Evolutionary conservation across 352 stramenopile species (phyloP).

Genomic region (Phytophthora sp.): DNA sequence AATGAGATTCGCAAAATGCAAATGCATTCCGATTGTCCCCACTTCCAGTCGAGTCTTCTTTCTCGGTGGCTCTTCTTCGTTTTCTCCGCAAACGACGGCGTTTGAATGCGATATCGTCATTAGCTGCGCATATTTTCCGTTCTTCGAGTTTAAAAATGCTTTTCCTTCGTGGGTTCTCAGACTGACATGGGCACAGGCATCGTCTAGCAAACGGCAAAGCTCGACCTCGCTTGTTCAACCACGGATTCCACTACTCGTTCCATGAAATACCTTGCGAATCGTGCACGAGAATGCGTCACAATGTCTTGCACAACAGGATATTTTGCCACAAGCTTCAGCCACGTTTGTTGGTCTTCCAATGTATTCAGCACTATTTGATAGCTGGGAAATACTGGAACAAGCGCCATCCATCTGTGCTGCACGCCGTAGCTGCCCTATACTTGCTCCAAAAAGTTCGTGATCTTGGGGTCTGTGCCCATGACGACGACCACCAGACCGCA

Average conservation of each 20-base stretch:
- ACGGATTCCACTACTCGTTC: neutral
- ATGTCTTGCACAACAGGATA: slow-evolving; percentile 11
- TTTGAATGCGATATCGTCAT: no score
- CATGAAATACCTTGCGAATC: slow-evolving; percentile 7
- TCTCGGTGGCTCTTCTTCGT: no score
- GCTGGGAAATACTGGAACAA: slow-evolving; percentile 8
- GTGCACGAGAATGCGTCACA: slow-evolving; percentile 1
- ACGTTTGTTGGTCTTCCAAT: neutral
- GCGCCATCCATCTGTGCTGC: neutral
- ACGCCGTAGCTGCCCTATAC: neutral
- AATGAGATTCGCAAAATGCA: no score
- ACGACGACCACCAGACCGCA: slow-evolving; percentile 14
- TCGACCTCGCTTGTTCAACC: neutral
- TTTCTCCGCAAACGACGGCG: no score
- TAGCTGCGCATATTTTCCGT: no score
- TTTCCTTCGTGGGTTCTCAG: no score
- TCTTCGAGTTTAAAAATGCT: no score
- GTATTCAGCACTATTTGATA: neutral
- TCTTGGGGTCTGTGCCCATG: slow-evolving; percentile 10
- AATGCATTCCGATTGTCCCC: no score
- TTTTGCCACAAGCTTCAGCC: neutral
- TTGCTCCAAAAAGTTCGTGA: neutral
- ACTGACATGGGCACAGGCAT: no score
- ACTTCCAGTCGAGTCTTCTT: no score
- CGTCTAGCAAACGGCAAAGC: slow-evolving; percentile 12